Evolutionary conservation across 805 yeast species (phyloP), one percentile per base, ranked within the genome.

Genomic region (Phaffomyces antillensis): DNA sequence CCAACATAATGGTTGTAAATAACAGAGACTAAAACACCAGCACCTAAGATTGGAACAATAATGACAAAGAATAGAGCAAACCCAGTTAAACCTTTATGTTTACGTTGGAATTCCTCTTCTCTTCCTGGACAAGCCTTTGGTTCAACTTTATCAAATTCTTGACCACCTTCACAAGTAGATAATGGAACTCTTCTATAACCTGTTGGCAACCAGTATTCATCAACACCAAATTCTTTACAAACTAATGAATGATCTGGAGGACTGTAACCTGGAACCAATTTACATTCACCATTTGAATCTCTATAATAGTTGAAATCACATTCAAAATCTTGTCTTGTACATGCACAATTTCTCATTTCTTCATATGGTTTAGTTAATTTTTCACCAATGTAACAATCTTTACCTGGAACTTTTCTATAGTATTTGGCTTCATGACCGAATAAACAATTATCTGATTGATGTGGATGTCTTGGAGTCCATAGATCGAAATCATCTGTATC

Each of bases 111-210:
- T 53, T 87, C 82, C 11, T 66, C 63, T 49, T 81, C 80, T 55
- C 81, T 86, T 2, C 98, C 98, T 6, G 98, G 97, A 63, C 99
- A 93, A 8, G 97, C 77, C 44, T 67, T 72, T 3, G 84, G 71
- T 17, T 67, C 72, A 62, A 80, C 76, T 34, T 75, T 71, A 58
- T 86, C 97, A 42, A 86, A 73, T 46, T 73, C 71, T 44, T 77
- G 64, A 4, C 98, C 98, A 20, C 88, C 95, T 37, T 68, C 73
- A 68, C 99, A 93, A 0, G 96, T 86, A 12, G 93, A 82, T 45
- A 86, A 61, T 1, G 96, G 93, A 25, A 90, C 75, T 55, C 79
- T 80, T 61, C 99, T 78, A 63, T 93, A 93, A 1, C 98, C 99
- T 1, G 98, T 89, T 15, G 96, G 88, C 52, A 83, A 83, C 71